These are phyloP conservation scores for Gillenia trifoliata DNA, from an alignment of 306 rosid species.

Conservation along the genomic window DNA sequence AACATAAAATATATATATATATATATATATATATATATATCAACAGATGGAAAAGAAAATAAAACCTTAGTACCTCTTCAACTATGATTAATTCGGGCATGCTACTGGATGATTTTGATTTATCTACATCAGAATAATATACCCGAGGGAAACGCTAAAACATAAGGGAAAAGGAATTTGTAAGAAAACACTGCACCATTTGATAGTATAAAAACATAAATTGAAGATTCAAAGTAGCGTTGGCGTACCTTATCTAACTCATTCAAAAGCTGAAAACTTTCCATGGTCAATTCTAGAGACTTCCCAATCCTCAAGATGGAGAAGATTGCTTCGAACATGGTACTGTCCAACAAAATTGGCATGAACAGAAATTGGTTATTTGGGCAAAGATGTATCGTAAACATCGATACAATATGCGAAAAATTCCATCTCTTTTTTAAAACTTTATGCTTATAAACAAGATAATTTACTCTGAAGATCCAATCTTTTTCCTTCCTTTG, in stretches of 20 bases:
- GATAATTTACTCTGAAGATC: neutral
- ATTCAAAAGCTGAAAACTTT: constrained; percentile 49
- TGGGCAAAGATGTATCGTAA: neutral
- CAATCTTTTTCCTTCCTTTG: neutral
- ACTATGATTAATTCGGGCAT: constrained; percentile 38
- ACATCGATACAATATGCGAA: neutral
- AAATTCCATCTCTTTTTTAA: neutral
- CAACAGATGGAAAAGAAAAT: neutral
- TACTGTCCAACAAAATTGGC: constrained; percentile 27
- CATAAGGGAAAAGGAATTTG: neutral
- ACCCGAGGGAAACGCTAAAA: constrained; percentile 61
- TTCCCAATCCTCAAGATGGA: constrained; percentile 37
- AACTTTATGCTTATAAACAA: neutral
- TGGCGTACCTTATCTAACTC: constrained; percentile 63
- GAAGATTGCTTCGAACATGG: constrained; percentile 35
- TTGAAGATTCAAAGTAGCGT: neutral
- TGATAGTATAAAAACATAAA: constrained; percentile 3
- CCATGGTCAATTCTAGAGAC: constrained; percentile 41
- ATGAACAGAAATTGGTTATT: neutral
- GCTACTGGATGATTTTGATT: constrained; percentile 21
- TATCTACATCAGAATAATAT: constrained; percentile 28
- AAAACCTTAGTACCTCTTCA: constrained; percentile 51
- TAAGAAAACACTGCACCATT: constrained; percentile 12
- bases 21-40: no score
- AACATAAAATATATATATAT: neutral